These are phyloP conservation scores for Calocybe indica DNA, from an alignment of 768 basidiomycete species.

Conservation along the genomic window DNA sequence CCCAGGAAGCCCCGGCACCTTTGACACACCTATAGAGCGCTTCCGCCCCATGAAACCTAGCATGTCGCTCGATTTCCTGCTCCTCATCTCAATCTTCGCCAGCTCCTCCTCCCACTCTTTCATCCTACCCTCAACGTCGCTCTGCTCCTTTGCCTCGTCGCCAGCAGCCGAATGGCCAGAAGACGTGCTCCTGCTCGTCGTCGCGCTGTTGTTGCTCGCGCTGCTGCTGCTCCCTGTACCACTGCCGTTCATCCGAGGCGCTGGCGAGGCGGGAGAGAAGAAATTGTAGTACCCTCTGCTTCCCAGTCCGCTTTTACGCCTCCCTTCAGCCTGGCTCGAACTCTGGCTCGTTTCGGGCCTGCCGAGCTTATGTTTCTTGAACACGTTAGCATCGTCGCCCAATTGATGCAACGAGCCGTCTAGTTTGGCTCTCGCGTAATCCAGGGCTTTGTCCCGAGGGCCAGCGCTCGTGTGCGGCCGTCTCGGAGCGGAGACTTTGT, in stretches of 20 bases:
- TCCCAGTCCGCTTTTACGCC: neutral
- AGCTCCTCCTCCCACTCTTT: conserved; percentile 79
- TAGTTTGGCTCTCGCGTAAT: conserved; percentile 15
- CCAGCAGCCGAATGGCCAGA: conserved; percentile 20
- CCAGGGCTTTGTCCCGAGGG: conserved; percentile 47
- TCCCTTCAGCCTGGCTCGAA: neutral
- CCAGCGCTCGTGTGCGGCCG: conserved; percentile 76
- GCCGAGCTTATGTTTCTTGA: neutral
- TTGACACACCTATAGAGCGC: conserved; percentile 16
- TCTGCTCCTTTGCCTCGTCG: conserved; percentile 20
- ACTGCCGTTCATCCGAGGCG: conserved; percentile 21
- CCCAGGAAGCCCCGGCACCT: conserved; percentile 7
- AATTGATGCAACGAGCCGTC: neutral
- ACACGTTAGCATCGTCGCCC: conserved; percentile 5
- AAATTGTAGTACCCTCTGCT: conserved; percentile 8
- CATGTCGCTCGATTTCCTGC: conserved; percentile 44
- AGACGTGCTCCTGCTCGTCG: conserved; percentile 21
- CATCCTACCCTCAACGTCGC: conserved; percentile 27
- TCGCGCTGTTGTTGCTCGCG: conserved; percentile 18
- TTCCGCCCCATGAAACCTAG: conserved; percentile 38
- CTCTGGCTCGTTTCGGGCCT: neutral
- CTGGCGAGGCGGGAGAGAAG: neutral
- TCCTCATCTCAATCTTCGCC: conserved; percentile 59
- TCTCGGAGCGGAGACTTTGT: conserved; percentile 22
- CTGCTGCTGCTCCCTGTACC: conserved; percentile 24